Conservation (phyloP, 2,329 filamentous ascomycete genomes). For the Aspergillus tubingensis region DNA sequence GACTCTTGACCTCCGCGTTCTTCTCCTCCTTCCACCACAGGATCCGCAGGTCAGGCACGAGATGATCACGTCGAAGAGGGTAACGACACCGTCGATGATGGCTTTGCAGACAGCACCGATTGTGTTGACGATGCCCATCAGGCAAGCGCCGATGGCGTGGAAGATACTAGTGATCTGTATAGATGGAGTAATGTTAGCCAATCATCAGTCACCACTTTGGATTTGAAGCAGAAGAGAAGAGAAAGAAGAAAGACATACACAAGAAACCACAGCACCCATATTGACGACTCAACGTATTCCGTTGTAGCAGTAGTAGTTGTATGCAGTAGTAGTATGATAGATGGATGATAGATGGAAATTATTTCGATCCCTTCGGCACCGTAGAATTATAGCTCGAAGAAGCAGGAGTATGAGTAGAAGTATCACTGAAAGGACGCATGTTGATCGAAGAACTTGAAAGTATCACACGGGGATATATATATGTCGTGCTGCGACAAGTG, state of each 20-base stretch:
- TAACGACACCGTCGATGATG: conserved; percentile 68
- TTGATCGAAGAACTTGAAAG: not conserved
- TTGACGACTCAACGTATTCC: conserved; percentile 36
- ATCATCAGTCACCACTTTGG: conserved; percentile 14
- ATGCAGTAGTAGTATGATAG: no score
- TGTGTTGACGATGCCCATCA: conserved; percentile 69
- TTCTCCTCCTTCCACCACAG: conserved; percentile 31
- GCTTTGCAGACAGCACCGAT: conserved; percentile 66
- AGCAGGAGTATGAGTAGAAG: conserved; percentile 30
- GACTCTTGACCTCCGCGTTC: conserved; percentile 23
- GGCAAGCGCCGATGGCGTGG: conserved; percentile 63
- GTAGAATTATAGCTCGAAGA: conserved; percentile 28
- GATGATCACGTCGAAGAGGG: conserved; percentile 67
- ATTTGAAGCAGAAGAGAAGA: not conserved
- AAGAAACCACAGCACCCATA: conserved; percentile 84
- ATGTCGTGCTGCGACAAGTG: not conserved
- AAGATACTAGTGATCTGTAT: conserved; percentile 60
- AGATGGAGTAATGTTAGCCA: conserved; percentile 11
- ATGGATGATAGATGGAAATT: not conserved
- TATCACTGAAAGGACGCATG: conserved; percentile 35
- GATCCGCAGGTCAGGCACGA: conserved; percentile 59
- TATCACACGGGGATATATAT: conserved; percentile 8
- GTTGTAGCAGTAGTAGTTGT: conserved; percentile 5
- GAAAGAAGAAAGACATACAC: conserved; percentile 59
- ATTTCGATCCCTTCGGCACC: conserved; percentile 8